Evolutionary conservation across 2,329 filamentous ascomycete species (phyloP).

Genomic region (Xylariaceae sp.): DNA sequence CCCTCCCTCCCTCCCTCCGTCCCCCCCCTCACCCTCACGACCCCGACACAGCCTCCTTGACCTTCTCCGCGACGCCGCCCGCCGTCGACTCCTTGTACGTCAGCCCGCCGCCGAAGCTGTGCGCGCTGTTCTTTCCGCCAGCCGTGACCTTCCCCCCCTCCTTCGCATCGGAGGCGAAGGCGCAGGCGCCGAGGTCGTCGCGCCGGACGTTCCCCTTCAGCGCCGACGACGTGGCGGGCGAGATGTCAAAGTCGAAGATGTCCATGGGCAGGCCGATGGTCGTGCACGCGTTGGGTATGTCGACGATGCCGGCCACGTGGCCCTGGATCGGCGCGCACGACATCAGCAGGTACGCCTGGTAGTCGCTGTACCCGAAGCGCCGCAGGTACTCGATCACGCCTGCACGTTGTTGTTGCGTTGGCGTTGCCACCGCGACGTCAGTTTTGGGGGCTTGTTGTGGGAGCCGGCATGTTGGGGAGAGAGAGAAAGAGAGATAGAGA

Average conservation of each 20-base stretch:
- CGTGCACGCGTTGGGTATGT: conserved; percentile 86
- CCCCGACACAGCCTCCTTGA: conserved; percentile 12
- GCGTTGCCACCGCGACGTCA: too few species aligned
- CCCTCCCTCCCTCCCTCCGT: too few species aligned
- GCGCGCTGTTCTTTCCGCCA: conserved; percentile 39
- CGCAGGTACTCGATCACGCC: conserved; percentile 65
- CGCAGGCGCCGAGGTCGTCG: conserved; percentile 64
- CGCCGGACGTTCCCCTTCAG: conserved; percentile 39
- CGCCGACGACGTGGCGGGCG: conserved; percentile 53
- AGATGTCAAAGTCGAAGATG: conserved; percentile 91
- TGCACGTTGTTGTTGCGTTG: too few species aligned
- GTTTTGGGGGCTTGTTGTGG: not conserved
- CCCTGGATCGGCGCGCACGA: conserved; percentile 84
- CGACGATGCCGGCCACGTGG: conserved; percentile 81
- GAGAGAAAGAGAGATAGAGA: too few species aligned
- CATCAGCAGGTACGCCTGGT: conserved; percentile 80
- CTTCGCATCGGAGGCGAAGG: conserved; percentile 45
- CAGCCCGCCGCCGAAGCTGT: conserved; percentile 43
- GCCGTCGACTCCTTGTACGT: conserved; percentile 32
- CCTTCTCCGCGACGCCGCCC: conserved; percentile 6
- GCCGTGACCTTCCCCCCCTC: conserved; percentile 36
- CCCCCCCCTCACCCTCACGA: conserved; percentile 3
- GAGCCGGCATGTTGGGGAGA: too few species aligned
- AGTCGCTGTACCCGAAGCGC: conserved; percentile 60
- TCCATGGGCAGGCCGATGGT: conserved; percentile 85